Base-by-base conservation (phyloP, 2,329 filamentous ascomycete genomes). In the Thielaviopsis punctulata region DNA sequence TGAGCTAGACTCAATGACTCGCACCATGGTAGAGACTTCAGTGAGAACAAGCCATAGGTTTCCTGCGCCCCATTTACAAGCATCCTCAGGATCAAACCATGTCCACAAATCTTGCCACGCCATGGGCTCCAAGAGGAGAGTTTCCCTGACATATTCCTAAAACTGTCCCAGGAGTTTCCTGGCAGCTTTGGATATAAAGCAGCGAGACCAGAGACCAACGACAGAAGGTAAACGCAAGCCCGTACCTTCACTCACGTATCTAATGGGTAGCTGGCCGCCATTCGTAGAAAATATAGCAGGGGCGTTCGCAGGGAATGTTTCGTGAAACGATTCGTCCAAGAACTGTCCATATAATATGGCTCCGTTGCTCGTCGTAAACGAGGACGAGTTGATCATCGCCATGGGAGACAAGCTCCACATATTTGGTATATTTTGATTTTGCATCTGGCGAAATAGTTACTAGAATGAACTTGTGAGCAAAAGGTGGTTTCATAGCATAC, bases 1-100 rank as follows among this genome's bases (percentile, higher is more conserved):
- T 2, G n/a, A 4, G 8, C n/a, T 19, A n/a, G 3, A 18, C 10
- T 19, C 2, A 9, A 41, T 41, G 36, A 9, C 36, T 9, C n/a
- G 36, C 3, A 41, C 4, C 13, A 41, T 41, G 1, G 4, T 15
- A 1, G 36, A 41, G 8, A 41, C n/a, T n/a, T 48, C 19, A 30
- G 21, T 18, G 19, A 23, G 24, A 27, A 47, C 48, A 49, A 48
- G 44, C 25, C 36, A 51, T 33, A 39, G 45, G 48, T 54, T 57
- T 49, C 45, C 51, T 47, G 43, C 48, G 45, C 51, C 53, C 21
- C 50, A 43, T 48, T 51, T 13, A 18, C 5, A 36, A 45, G 10
- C 12, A 27, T 21, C 45, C 9, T 21, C 24, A 33, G 45, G 45
- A 25, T 48, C 45, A 25, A 48, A 48, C 45, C 45, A 48, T 15